Percentiles rank a stretch among this genome's conserved stretches.
Conservation (phyloP, 306 rosid species). For the Medicago arabica region DNA sequence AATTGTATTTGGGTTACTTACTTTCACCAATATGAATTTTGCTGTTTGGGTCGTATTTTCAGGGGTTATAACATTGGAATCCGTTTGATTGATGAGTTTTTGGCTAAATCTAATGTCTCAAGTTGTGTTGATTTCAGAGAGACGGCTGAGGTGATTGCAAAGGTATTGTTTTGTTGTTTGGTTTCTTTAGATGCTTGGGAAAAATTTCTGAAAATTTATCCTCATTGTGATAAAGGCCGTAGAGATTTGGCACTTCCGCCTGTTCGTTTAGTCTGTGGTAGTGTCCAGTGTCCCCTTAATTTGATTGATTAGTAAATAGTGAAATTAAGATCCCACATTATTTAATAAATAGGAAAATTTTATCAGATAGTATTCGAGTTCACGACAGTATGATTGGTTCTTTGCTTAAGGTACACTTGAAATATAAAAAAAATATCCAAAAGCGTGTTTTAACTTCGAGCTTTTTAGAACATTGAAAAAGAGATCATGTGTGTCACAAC, state of each 20-base stretch:
- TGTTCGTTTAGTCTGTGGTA: neutral
- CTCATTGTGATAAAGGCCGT: neutral
- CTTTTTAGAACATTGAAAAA: too few relatives aligned
- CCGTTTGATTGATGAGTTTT: too few relatives aligned
- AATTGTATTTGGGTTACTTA: too few relatives aligned
- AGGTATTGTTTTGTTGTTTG: neutral
- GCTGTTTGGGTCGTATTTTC: too few relatives aligned
- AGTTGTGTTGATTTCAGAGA: too few relatives aligned
- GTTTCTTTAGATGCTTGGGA: neutral
- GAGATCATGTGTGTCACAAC: too few relatives aligned
- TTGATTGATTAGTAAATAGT: conserved; percentile 5
- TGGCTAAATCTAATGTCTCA: too few relatives aligned
- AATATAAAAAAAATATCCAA: neutral
- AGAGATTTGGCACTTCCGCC: neutral
- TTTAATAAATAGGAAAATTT: neutral
- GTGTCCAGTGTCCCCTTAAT: conserved; percentile 10
- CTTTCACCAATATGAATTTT: too few relatives aligned
- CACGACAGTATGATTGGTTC: neutral
- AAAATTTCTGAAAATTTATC: neutral
- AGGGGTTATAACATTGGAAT: too few relatives aligned
- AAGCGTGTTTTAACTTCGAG: neutral
- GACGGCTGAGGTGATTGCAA: too few relatives aligned
- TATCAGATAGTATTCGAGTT: neutral
- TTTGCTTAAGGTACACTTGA: neutral
- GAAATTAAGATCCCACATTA: neutral